These are phyloP conservation scores for Phanerochaete carnosa DNA, from an alignment of 768 basidiomycete species.

Conservation along the genomic window DNA sequence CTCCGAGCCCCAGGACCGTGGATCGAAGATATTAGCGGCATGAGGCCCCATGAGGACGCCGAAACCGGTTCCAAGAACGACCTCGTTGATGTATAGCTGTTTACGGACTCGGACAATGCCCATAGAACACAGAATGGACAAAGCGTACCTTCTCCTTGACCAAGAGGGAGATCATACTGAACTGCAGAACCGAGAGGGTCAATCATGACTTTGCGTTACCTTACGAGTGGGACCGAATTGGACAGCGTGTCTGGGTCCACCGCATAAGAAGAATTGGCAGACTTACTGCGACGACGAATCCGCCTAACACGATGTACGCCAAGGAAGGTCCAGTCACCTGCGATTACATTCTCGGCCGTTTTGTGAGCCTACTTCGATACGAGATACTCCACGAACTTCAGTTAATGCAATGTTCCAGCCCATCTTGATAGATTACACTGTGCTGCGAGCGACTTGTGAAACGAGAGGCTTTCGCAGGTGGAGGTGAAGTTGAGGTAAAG, in stretches of 20 bases:
- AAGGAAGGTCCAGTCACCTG: constrained; percentile 52
- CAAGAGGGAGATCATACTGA: constrained; percentile 79
- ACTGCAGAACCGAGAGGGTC: constrained; percentile 38
- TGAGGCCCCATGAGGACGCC: constrained; percentile 70
- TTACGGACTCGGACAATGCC: not conserved
- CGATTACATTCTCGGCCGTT: constrained; percentile 15
- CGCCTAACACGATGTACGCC: constrained; percentile 64
- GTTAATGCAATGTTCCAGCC: constrained; percentile 16
- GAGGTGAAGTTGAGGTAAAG: not conserved
- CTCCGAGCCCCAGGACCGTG: constrained; percentile 61
- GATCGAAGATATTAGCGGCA: constrained; percentile 68
- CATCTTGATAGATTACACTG: not conserved
- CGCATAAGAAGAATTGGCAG: not conserved
- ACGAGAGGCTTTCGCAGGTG: not conserved
- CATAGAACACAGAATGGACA: not conserved
- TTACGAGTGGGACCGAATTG: not conserved
- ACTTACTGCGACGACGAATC: constrained; percentile 46
- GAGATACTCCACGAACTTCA: constrained; percentile 25
- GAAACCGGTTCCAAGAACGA: constrained; percentile 81
- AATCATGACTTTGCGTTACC: not conserved
- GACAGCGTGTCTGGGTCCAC: not conserved
- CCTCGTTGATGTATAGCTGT: constrained; percentile 88
- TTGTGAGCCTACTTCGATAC: constrained; percentile 20
- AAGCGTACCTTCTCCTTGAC: constrained; percentile 73
- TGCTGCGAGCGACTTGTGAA: not conserved